Percentiles rank a stretch among this genome's conserved stretches.
phyloP scores from a whole-genome alignment of 768 basidiomycete species.

The Amylocystis lapponica region DNA sequence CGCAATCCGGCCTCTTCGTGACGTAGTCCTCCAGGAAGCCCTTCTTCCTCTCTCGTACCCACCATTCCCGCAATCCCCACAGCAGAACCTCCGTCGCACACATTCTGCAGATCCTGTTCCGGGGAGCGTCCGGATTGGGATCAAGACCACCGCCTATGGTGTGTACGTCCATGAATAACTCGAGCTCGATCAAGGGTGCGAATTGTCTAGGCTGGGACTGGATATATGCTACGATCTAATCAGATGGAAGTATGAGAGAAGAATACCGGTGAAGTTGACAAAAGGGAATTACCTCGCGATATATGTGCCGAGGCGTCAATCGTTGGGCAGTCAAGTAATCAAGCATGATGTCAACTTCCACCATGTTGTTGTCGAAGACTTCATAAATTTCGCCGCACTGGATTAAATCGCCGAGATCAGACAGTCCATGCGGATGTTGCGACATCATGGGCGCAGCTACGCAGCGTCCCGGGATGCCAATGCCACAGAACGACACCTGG shows the following conservation, averaged over 20 bases:
- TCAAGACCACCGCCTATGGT: conserved; percentile 49
- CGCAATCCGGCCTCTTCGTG: conserved; percentile 62
- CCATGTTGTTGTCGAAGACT: conserved; percentile 68
- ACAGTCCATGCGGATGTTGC: conserved; percentile 67
- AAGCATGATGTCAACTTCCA: conserved; percentile 81
- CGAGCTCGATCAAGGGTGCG: conserved; percentile 58
- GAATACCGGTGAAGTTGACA: no score
- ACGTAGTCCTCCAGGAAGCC: conserved; percentile 54
- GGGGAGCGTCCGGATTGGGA: conserved; percentile 51
- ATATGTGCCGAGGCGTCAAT: conserved; percentile 65
- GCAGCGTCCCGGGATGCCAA: conserved; percentile 72
- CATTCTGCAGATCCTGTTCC: conserved; percentile 57
- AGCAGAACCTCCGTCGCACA: conserved; percentile 74
- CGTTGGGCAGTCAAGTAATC: conserved; percentile 66
- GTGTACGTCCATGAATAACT: conserved; percentile 68
- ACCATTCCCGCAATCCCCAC: conserved; percentile 77
- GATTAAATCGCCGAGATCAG: conserved; percentile 68
- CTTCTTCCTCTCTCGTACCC: conserved; percentile 71
- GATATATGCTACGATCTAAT: conserved; percentile 59
- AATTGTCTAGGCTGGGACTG: conserved; percentile 59
- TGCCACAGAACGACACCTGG: conserved; percentile 76
- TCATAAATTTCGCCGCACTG: conserved; percentile 74
- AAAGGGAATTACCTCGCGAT: conserved; percentile 54
- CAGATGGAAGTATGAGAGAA: neutral
- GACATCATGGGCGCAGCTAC: conserved; percentile 46